Conservation (phyloP, 768 basidiomycete genomes). For the Hemileccinum impolitum region DNA sequence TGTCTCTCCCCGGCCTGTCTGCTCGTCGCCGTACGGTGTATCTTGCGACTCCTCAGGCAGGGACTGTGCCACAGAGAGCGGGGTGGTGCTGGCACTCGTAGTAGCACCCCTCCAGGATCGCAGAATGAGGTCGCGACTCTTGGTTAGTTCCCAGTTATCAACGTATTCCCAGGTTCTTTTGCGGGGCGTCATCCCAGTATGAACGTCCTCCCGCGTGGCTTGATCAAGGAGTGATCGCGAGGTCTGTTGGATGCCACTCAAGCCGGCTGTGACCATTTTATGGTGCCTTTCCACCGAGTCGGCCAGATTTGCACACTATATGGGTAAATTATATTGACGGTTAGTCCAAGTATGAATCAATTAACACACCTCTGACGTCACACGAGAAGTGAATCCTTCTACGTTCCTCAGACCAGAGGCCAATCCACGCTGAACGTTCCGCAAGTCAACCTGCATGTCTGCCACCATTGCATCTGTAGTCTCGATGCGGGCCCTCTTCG, state of each 20-base stretch:
- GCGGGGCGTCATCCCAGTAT: slow-evolving; percentile 73
- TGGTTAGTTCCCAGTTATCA: slow-evolving; percentile 70
- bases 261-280: slow-evolving; percentile 37
- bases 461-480: slow-evolving; percentile 46
- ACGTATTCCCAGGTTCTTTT: slow-evolving; percentile 70
- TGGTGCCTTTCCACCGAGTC: slow-evolving; percentile 44
- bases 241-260: slow-evolving; percentile 49
- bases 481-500: slow-evolving; percentile 69
- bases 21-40: slow-evolving; percentile 10
- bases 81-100: slow-evolving; percentile 32
- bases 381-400: slow-evolving; percentile 39
- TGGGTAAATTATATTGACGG: background rate
- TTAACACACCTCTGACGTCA: slow-evolving; percentile 52
- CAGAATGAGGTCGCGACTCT: slow-evolving; percentile 58
- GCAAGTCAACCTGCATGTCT: slow-evolving; percentile 52
- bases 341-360: background rate
- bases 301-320: slow-evolving; percentile 42
- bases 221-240: slow-evolving; percentile 51
- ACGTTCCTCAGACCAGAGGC: slow-evolving; percentile 48
- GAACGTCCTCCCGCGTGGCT: slow-evolving; percentile 57
- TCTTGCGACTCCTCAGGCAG: slow-evolving; percentile 30
- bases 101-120: slow-evolving; percentile 44
- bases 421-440: slow-evolving; percentile 47
- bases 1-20: slow-evolving; percentile 25
- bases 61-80: slow-evolving; percentile 37